Conservation (phyloP, 1,284 basidiomycete genomes). For the Trichosporon sp. region DNA sequence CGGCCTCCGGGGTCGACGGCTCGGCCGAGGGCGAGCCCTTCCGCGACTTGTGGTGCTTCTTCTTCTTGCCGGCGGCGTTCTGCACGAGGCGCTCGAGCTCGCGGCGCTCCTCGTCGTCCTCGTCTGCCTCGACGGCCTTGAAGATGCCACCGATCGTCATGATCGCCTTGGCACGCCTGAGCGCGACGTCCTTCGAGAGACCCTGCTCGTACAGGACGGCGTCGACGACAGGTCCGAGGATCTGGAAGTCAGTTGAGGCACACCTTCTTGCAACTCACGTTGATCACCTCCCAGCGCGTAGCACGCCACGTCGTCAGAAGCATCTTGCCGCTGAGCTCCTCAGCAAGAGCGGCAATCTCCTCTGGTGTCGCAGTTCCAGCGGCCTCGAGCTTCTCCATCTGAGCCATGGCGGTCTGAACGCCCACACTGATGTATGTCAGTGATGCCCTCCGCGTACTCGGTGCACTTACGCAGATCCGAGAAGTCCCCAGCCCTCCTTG, state of each 20-base stretch:
- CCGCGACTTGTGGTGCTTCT: constrained; percentile 41
- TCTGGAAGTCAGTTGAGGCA: constrained; percentile 28
- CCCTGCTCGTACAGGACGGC: constrained; percentile 72
- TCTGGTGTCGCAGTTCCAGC: constrained; percentile 78
- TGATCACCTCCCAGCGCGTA: constrained; percentile 83
- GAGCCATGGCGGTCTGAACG: constrained; percentile 64
- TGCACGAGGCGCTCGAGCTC: constrained; percentile 69
- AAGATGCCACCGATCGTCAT: constrained; percentile 79
- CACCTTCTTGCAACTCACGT: constrained; percentile 53
- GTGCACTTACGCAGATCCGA: constrained; percentile 67
- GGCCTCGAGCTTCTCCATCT: constrained; percentile 85
- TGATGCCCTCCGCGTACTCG: background rate
- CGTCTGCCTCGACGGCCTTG: constrained; percentile 75
- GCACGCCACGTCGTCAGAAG: constrained; percentile 93
- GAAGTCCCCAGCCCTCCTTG: constrained; percentile 90
- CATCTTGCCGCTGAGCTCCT: constrained; percentile 94
- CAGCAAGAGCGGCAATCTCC: constrained; percentile 78
- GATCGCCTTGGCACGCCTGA: constrained; percentile 81
- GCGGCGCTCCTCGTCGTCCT: constrained; percentile 81
- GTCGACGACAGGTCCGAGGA: constrained; percentile 64
- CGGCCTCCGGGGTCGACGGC: background rate
- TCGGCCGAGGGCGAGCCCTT: background rate
- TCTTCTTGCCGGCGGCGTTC: constrained; percentile 51
- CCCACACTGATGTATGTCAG: constrained; percentile 55
- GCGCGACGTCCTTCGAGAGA: constrained; percentile 63